Conservation (phyloP, 2,329 filamentous ascomycete genomes). For the Sphaceloma murrayae region DNA sequence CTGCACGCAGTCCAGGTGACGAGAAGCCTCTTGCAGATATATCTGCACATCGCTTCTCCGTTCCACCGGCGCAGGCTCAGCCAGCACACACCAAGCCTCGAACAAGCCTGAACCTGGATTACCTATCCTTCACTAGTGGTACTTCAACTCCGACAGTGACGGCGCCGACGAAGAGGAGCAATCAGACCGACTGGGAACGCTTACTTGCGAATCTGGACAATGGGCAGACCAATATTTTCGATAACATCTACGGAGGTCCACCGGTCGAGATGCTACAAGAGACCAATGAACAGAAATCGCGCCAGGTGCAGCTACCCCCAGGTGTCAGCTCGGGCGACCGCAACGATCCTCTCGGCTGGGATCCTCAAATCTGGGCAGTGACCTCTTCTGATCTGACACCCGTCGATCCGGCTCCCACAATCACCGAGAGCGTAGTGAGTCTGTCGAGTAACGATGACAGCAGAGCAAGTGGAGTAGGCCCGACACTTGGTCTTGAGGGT, state of each 20-base stretch:
- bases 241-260: slow-evolving; percentile 66
- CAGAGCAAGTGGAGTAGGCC: slow-evolving; percentile 27
- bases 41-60: slow-evolving; percentile 22
- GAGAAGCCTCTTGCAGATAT: slow-evolving; percentile 27
- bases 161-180: slow-evolving; percentile 21
- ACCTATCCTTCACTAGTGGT: slow-evolving; percentile 37
- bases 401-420: slow-evolving; percentile 28
- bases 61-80: slow-evolving; percentile 25
- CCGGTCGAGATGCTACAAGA: slow-evolving; percentile 34
- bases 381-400: slow-evolving; percentile 14
- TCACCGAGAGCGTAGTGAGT: slow-evolving; percentile 45
- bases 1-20: slow-evolving; percentile 35
- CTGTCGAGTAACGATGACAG: slow-evolving; percentile 44
- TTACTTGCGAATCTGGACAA: slow-evolving; percentile 71
- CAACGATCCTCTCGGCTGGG: slow-evolving; percentile 19
- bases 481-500: slow-evolving; percentile 46
- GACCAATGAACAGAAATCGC: slow-evolving; percentile 20
- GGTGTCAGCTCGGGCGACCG: slow-evolving; percentile 14
- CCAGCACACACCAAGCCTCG: not conserved
- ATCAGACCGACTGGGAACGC: slow-evolving; percentile 65
- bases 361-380: slow-evolving; percentile 26
- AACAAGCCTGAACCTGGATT: slow-evolving; percentile 36
- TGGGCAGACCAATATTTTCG: slow-evolving; percentile 73
- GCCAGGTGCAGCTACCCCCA: slow-evolving; percentile 8
- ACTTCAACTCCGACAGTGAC: slow-evolving; percentile 24